Evolutionary conservation across 352 stramenopile genomes (phyloP).

Genomic region (Phytophthora hibernalis): DNA sequence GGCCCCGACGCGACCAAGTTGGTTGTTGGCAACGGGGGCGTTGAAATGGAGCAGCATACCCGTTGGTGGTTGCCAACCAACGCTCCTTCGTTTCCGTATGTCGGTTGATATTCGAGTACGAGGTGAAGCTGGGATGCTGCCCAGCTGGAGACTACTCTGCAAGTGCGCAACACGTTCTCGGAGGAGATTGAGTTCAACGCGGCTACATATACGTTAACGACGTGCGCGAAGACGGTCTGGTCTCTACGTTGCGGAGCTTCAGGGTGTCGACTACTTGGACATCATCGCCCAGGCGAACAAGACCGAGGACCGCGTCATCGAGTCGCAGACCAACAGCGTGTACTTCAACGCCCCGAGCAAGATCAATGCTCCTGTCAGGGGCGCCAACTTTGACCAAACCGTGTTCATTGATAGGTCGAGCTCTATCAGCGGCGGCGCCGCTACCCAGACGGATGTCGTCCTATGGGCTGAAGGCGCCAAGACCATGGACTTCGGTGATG

Average conservation of each 20-base stretch:
- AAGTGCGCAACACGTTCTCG: background rate
- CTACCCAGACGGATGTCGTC: background rate
- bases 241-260: background rate
- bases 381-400: background rate
- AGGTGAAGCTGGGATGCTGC: background rate
- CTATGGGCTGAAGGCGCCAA: background rate
- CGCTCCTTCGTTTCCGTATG: slow-evolving; percentile 18
- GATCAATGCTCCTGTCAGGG: background rate
- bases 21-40: too few relatives aligned
- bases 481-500: background rate
- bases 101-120: slow-evolving; percentile 7
- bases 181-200: background rate
- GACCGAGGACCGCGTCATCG: background rate
- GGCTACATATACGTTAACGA: background rate
- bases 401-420: background rate
- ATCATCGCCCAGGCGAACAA: background rate
- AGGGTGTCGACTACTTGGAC: background rate
- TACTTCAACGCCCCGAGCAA: background rate
- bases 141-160: background rate
- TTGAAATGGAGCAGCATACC: background rate
- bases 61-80: slow-evolving; percentile 1
- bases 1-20: background rate
- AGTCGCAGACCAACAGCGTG: background rate
- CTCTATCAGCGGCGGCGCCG: background rate
- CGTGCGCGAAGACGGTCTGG: background rate